Conservation (phyloP, 495 filamentous ascomycete species). For the Penicillium taxi region DNA sequence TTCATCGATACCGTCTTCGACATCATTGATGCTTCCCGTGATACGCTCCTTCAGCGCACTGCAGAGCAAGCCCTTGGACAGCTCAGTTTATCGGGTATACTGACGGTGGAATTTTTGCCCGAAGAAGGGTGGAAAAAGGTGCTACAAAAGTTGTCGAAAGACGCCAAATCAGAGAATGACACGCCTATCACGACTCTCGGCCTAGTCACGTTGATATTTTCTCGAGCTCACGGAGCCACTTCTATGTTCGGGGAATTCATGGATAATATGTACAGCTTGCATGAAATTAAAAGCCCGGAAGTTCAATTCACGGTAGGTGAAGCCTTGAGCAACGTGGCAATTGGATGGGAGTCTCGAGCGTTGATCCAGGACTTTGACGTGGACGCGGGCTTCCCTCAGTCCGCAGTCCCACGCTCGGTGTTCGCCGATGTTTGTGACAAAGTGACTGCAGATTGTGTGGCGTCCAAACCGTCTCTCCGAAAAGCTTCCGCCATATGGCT, state of each 20-base stretch:
- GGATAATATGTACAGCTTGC: constrained; percentile 59
- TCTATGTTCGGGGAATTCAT: constrained; percentile 39
- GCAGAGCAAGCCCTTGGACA: constrained; percentile 63
- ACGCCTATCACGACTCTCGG: constrained; percentile 72
- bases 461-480: constrained; percentile 75
- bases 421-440: constrained; percentile 55
- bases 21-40: constrained; percentile 43
- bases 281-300: constrained; percentile 76
- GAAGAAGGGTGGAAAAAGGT: constrained; percentile 36
- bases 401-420: constrained; percentile 36
- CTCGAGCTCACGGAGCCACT: constrained; percentile 25
- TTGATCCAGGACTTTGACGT: constrained; percentile 54
- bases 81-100: constrained; percentile 58
- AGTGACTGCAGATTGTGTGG: constrained; percentile 62
- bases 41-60: constrained; percentile 50
- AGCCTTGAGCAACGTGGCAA: constrained; percentile 66
- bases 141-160: constrained; percentile 49
- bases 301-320: constrained; percentile 85
- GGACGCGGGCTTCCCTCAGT: constrained; percentile 38
- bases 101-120: constrained; percentile 36
- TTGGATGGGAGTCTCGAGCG: constrained; percentile 68
- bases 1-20: constrained; percentile 37
- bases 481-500: constrained; percentile 92
- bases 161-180: constrained; percentile 75
- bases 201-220: constrained; percentile 48